phyloP scores from a whole-genome alignment of 345 rosid species.

The Euphorbia lathyris region DNA sequence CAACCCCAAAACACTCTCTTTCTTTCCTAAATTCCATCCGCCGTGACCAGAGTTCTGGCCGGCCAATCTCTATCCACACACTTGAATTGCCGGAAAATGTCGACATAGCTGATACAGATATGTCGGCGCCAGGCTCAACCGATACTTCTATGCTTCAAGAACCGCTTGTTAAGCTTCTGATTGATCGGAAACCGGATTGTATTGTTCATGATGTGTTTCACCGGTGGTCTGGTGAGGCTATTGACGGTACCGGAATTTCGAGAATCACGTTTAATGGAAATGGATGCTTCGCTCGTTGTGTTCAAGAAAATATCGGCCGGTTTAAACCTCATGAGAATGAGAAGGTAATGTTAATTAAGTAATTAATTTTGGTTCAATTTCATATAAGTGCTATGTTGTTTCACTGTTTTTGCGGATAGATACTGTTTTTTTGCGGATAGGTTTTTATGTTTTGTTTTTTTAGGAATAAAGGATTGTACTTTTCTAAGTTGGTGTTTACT shows the following conservation, averaged over 20 bases:
- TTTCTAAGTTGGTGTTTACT: no score
- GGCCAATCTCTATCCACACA: conserved; percentile 23
- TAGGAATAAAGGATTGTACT: no score
- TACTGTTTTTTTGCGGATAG: no score
- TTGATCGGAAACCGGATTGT: conserved; percentile 31
- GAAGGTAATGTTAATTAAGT: conserved; percentile 6
- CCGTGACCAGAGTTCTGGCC: conserved; percentile 31
- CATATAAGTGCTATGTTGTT: no score
- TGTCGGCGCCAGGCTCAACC: conserved; percentile 32
- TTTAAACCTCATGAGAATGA: conserved; percentile 37
- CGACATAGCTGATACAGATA: conserved; percentile 26
- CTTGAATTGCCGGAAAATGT: conserved; percentile 23
- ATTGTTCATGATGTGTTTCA: conserved; percentile 43
- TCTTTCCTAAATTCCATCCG: conserved; percentile 26
- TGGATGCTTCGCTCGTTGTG: conserved; percentile 43
- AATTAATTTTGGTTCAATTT: no score
- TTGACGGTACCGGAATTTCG: conserved; percentile 29
- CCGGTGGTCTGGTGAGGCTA: conserved; percentile 33
- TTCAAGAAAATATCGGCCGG: conserved; percentile 19
- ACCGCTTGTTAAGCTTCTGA: conserved; percentile 26
- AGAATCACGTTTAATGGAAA: conserved; percentile 41
- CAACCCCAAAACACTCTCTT: conserved; percentile 32
- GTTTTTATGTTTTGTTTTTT: no score
- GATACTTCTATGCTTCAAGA: conserved; percentile 41
- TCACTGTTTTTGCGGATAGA: no score